Conservation (phyloP, 345 rosid genomes). For the Salix caprea region DNA sequence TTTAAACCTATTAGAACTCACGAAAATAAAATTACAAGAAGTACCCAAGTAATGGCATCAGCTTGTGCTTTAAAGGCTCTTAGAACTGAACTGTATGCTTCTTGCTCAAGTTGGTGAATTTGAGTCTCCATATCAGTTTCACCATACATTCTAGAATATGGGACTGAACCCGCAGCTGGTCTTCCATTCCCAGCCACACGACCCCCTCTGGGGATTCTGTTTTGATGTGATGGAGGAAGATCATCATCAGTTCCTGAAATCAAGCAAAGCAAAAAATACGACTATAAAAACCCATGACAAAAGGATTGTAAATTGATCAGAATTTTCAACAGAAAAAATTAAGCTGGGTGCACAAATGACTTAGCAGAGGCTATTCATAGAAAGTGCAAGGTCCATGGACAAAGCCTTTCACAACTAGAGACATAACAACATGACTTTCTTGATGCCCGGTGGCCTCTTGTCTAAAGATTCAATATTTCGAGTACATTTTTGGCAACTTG, state of each 20-base stretch:
- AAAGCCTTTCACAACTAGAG: background rate
- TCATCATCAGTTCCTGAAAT: conserved; percentile 85
- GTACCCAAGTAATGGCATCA: conserved; percentile 95
- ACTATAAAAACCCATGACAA: background rate
- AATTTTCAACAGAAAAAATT: background rate
- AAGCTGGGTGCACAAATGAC: background rate
- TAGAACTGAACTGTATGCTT: conserved; percentile 72
- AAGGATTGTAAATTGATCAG: background rate
- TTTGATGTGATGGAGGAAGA: conserved; percentile 68
- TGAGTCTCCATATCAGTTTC: conserved; percentile 84
- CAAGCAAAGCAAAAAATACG: background rate
- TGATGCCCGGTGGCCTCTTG: background rate
- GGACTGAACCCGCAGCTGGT: conserved; percentile 42
- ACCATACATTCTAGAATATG: conserved; percentile 64
- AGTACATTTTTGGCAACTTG: background rate
- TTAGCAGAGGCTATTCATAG: background rate
- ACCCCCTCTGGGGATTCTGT: conserved; percentile 59
- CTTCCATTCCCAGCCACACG: conserved; percentile 64
- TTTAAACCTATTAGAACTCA: conserved; percentile 18
- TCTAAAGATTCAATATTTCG: background rate
- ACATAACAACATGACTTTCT: background rate
- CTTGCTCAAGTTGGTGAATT: conserved; percentile 83
- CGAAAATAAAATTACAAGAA: conserved; percentile 4
- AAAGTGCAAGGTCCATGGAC: background rate
- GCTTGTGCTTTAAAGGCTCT: conserved; percentile 94